Conservation (phyloP, 805 yeast species). For the Myxozyma udenii region DNA sequence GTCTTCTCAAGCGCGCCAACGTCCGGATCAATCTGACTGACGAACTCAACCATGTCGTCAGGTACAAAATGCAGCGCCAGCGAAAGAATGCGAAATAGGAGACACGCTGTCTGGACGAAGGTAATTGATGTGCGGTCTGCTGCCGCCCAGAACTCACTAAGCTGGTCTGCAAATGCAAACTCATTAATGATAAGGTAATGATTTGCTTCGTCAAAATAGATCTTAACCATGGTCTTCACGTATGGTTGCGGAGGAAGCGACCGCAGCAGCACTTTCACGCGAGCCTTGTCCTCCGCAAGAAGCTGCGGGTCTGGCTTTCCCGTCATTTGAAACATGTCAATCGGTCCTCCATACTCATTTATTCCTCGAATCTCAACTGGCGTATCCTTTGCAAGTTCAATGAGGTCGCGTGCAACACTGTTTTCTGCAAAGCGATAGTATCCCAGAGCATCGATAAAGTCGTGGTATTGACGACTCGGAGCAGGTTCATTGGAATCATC, state of each 20-base stretch:
- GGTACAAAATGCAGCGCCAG: constrained; percentile 18
- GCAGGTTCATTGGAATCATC: too few relatives aligned
- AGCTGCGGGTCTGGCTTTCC: neutral
- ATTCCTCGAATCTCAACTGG: neutral
- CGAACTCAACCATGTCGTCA: neutral
- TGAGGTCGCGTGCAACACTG: constrained; percentile 11
- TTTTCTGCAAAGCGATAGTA: constrained; percentile 9
- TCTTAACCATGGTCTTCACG: constrained; percentile 12
- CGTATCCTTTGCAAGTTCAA: constrained; percentile 6
- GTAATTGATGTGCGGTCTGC: neutral
- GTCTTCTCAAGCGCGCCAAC: constrained; percentile 7
- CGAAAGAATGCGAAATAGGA: constrained; percentile 19
- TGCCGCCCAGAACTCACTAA: constrained; percentile 11
- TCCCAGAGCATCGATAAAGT: constrained; percentile 6
- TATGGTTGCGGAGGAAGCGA: constrained; percentile 21
- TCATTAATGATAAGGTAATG: constrained; percentile 14
- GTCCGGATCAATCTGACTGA: constrained; percentile 8
- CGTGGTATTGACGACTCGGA: too few relatives aligned
- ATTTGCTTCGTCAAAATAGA: constrained; percentile 14
- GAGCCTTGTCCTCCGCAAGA: neutral
- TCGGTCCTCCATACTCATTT: constrained; percentile 2
- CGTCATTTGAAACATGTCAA: neutral
- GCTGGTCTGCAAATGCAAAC: constrained; percentile 8
- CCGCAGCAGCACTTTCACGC: constrained; percentile 1
- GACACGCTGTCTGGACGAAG: constrained; percentile 3